phyloP scores from a whole-genome alignment of 306 rosid species.

The Ochetophila trinervis region DNA sequence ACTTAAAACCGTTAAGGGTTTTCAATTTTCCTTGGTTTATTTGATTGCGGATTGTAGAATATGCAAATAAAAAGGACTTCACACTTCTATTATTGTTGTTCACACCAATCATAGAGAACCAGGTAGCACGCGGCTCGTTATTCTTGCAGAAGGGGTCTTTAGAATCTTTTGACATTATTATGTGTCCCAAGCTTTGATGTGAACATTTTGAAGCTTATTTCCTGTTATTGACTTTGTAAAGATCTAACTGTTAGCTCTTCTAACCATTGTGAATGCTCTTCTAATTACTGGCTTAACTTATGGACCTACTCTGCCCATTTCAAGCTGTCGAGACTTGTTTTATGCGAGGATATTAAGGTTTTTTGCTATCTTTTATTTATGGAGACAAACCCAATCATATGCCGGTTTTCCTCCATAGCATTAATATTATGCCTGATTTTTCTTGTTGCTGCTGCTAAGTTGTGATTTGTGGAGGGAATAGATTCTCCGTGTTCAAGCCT shows the following conservation, averaged over 20 bases:
- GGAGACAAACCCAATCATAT: not conserved
- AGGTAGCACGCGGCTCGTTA: conserved; percentile 55
- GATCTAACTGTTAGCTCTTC: conserved; percentile 15
- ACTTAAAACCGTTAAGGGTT: conserved; percentile 10
- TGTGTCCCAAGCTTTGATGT: conserved; percentile 3
- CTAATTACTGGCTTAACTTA: conserved; percentile 64
- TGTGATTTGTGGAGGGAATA: not conserved
- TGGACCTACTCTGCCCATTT: conserved; percentile 99
- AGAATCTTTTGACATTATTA: conserved; percentile 1
- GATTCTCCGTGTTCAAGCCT: not conserved
- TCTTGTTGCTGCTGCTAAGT: not conserved
- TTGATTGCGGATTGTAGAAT: conserved; percentile 72
- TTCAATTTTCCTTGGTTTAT: conserved; percentile 13
- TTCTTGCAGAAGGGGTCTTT: conserved; percentile 20
- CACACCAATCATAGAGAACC: conserved; percentile 94
- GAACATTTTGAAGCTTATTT: not conserved
- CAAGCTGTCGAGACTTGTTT: conserved; percentile 72
- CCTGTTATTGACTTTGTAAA: not conserved
- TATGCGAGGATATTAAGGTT: conserved; percentile 88
- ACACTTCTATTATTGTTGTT: conserved; percentile 86
- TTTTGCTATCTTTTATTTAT: not conserved
- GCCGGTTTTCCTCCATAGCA: not conserved
- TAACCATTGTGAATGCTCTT: conserved; percentile 56
- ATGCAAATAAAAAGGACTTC: conserved; percentile 84
- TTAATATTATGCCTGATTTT: conserved; percentile 1